phyloP scores from a whole-genome alignment of 2,329 filamentous ascomycete genomes.

The Ophiostoma ips region DNA sequence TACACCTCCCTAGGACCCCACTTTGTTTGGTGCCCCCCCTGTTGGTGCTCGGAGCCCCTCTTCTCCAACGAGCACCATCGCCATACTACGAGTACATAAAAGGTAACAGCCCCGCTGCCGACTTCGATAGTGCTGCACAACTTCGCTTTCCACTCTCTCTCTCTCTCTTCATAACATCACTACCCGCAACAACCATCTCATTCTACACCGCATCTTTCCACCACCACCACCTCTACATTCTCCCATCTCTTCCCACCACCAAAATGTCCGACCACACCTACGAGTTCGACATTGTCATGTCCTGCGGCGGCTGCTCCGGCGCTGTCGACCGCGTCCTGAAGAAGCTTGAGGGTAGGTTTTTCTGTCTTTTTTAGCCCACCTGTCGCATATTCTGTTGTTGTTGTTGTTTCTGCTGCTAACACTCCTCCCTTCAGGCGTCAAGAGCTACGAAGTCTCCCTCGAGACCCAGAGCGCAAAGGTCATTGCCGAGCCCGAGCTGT shows the following conservation, averaged over 20 bases:
- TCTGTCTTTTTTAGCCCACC: not conserved
- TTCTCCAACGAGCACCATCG: too few relatives aligned
- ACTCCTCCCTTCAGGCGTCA: constrained; percentile 58
- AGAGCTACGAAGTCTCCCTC: constrained; percentile 76
- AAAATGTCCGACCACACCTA: constrained; percentile 76
- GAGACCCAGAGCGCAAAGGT: constrained; percentile 74
- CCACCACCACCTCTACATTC: not conserved
- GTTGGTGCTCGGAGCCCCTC: too few relatives aligned
- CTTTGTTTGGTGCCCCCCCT: too few relatives aligned
- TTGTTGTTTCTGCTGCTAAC: too few relatives aligned
- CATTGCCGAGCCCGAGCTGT: constrained; percentile 51
- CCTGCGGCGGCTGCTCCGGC: constrained; percentile 89
- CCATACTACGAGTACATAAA: too few relatives aligned
- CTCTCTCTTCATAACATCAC: not conserved
- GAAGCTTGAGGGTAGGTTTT: constrained; percentile 66
- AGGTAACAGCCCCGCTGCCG: not conserved
- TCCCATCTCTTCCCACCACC: not conserved
- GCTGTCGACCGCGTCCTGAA: constrained; percentile 84
- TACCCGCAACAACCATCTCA: too few relatives aligned
- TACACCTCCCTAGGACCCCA: too few relatives aligned
- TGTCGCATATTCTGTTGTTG: too few relatives aligned
- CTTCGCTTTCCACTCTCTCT: too few relatives aligned
- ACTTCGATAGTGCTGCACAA: too few relatives aligned
- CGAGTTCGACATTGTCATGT: constrained; percentile 92
- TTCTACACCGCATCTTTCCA: too few relatives aligned